Evolutionary conservation across 441 rosid species (phyloP), one percentile per base, ranked within the genome.

Genomic region (Gossypium davidsonii): DNA sequence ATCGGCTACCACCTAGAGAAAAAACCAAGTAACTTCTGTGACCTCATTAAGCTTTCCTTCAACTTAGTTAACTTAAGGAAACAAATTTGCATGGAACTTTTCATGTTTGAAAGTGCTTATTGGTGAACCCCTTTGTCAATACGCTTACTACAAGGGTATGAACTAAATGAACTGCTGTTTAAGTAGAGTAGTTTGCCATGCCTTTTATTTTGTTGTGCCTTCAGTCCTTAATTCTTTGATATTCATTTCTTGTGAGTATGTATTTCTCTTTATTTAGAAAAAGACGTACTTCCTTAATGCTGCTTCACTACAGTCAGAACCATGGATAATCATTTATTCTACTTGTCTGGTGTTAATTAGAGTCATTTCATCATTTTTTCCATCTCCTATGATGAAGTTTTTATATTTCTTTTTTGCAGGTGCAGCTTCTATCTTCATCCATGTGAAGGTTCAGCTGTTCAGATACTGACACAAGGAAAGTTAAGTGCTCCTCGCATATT

Each of bases 361-460:
- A 31, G 21, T 65, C 55, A 15, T 51, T 59, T 48, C 25, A 5
- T 68, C 20, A 15, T 28, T 42, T 61, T 26, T 8, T 52, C 49
- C 31, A 6, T 31, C 17, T 18, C 15, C 71, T 56, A 55, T 21
- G n/a, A n/a, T 65, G 28, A 52, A 58, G 18, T 49, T 67, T 39
- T 59, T 20, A 5, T 68, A 48, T 80, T 71, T 63, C 59, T 69
- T 73, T 79, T 77, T 74, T 78, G 26, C 96, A 96, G 98, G 84
- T 93, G 94, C 84, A 96, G 99, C 85, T 96, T 96, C 88, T 93
- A 85, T 83, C 85, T 96, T 76, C 98, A 91, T 76, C 95, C 98
- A 52, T 92, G 85, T 79, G 98, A 96, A 86, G 98, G 97, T 71
- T 89, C 97, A 59, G 57, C 86, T 72, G 84, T 84, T 72, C 97